A percentile compares a stretch with the other conserved stretches of the same genome.
These are phyloP conservation scores for Stipa capillata DNA, from an alignment of 176 grass and related monocot species.

Conservation along the genomic window DNA sequence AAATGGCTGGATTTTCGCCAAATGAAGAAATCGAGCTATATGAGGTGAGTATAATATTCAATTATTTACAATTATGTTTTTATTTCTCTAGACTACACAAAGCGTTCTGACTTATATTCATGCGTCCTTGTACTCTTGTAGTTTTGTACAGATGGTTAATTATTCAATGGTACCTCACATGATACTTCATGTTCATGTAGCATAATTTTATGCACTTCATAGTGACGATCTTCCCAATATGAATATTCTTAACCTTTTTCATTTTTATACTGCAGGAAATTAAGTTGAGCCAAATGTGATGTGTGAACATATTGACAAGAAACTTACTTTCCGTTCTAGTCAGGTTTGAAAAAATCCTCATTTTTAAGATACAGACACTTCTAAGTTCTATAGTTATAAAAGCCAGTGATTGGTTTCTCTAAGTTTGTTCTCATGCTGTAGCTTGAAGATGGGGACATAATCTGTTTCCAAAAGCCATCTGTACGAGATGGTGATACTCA, in stretches of 20 bases:
- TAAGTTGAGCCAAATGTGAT: conserved; percentile 90
- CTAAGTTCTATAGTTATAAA: not conserved
- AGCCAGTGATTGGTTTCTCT: not conserved
- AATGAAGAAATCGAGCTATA: conserved; percentile 90
- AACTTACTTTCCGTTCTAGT: conserved; percentile 68
- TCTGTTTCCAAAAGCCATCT: conserved; percentile 73
- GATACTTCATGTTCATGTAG: not conserved
- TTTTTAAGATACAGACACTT: conserved; percentile 1
- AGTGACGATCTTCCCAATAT: conserved; percentile 1
- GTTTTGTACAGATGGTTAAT: not conserved
- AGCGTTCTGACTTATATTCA: not conserved
- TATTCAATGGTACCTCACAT: not conserved
- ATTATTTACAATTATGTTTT: not conserved
- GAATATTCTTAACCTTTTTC: not conserved
- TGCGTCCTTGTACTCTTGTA: conserved; percentile 6
- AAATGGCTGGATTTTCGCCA: conserved; percentile 75
- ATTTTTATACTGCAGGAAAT: conserved; percentile 70
- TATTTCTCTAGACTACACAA: not conserved
- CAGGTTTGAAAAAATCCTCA: conserved; percentile 41
- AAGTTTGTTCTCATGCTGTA: conserved; percentile 22
- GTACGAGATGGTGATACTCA: conserved; percentile 31
- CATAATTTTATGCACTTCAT: not conserved
- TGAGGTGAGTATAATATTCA: conserved; percentile 45
- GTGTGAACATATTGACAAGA: conserved; percentile 92
- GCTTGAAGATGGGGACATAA: conserved; percentile 96